Evolutionary conservation across 345 rosid genomes (phyloP).

Genomic region (Aquilaria yunnanensis): DNA sequence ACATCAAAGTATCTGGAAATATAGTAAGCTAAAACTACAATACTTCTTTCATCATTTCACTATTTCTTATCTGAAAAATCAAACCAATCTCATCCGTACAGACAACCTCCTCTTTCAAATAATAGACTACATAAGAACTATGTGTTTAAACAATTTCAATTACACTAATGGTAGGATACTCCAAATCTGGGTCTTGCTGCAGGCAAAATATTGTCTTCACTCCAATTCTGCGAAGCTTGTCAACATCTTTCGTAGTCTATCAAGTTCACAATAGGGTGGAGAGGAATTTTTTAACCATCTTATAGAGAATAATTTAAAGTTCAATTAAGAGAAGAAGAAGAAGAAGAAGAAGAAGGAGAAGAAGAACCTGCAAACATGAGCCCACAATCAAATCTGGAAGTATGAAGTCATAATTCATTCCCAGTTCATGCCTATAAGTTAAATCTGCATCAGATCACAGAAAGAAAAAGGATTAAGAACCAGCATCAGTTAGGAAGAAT

Average conservation of each 20-base stretch:
- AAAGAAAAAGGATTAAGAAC: constrained; percentile 17
- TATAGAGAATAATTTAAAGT: neutral
- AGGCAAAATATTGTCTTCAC: constrained; percentile 92
- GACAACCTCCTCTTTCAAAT: constrained; percentile 1
- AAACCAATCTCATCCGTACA: neutral
- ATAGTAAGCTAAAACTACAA: constrained; percentile 32
- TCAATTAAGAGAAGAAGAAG: constrained; percentile 10
- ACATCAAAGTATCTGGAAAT: constrained; percentile 81
- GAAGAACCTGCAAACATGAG: constrained; percentile 82
- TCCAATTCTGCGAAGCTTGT: constrained; percentile 74
- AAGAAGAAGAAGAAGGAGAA: neutral
- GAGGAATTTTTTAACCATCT: neutral
- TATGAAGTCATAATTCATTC: constrained; percentile 87
- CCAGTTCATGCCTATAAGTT: constrained; percentile 89
- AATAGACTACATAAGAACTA: neutral
- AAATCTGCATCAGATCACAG: constrained; percentile 52
- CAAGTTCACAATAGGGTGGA: constrained; percentile 15
- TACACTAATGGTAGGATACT: constrained; percentile 51
- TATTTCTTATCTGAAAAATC: neutral
- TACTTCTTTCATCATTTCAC: neutral
- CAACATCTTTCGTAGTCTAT: constrained; percentile 82
- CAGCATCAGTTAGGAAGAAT: no score
- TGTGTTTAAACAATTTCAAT: neutral
- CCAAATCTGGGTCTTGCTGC: constrained; percentile 92
- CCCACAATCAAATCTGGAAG: constrained; percentile 91